Evolutionary conservation across 164 flowering plant species (phyloP).

Genomic region (Macadamia tetraphylla): DNA sequence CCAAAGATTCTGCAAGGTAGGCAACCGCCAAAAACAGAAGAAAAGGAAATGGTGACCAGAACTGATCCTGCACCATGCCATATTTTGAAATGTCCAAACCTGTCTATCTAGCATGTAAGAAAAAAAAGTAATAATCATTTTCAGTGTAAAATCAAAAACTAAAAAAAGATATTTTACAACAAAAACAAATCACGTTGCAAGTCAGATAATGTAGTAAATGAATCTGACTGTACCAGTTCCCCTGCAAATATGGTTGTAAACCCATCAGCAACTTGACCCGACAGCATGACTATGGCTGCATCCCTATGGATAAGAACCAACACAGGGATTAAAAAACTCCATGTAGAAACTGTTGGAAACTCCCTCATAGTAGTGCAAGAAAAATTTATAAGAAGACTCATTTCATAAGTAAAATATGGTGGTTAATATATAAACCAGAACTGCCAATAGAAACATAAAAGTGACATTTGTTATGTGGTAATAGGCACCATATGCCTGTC

Average conservation of each 20-base stretch:
- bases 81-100: conserved; percentile 90
- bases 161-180: too few relatives aligned
- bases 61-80: conserved; percentile 93
- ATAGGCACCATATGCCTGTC: too few relatives aligned
- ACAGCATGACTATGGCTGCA: conserved; percentile 87
- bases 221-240: conserved; percentile 59
- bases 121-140: conserved; percentile 8
- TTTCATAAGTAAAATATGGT: too few relatives aligned
- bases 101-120: conserved; percentile 62
- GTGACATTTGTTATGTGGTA: too few relatives aligned
- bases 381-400: background rate
- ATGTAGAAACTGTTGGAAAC: background rate
- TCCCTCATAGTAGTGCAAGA: background rate
- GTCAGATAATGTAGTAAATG: background rate
- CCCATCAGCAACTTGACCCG: conserved; percentile 93
- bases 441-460: too few relatives aligned
- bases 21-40: conserved; percentile 94
- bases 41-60: conserved; percentile 84
- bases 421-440: too few relatives aligned
- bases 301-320: conserved; percentile 32
- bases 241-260: conserved; percentile 72
- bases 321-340: background rate
- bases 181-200: too few relatives aligned
- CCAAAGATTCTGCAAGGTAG: conserved; percentile 66
- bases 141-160: background rate